Base-by-base conservation (phyloP, 2,329 filamentous ascomycete species). In the Paecilomyces dactylethromorphus region DNA sequence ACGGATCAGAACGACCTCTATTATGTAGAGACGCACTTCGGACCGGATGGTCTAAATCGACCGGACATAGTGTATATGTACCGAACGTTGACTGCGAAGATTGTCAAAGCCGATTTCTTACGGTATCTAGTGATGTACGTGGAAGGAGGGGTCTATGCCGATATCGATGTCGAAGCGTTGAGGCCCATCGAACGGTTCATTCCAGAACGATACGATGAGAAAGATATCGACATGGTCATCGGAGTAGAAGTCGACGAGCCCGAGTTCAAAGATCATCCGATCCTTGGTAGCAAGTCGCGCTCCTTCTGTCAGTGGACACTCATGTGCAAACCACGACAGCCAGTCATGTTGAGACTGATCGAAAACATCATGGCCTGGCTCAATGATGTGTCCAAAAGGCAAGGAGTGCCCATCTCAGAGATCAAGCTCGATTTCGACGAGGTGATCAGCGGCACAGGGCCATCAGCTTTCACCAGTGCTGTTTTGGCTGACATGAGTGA, bases 231-330 rank as follows among this genome's bases (percentile, higher is more conserved):
- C 64, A 83, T 90, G 79, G 83, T 90, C 21, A 82, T 90, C 26
- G 86, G 87, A 13, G 79, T 90, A 0, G 87, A 90, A 69, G 87
- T 90, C 59, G 87, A 90, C 66, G 82, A 89, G 71, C 87, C 87
- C 0, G 80, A 84, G 8, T 89, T 84, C 73, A 76, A 74, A 18
- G 73, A 84, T 55, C 87, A 90, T 68, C 80, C 84, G 1, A 85
- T 90, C 32, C 77, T 90, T 0, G 87, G 87, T 13, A 80, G 80
- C 54, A 90, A 90, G 72, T 89, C 84, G 39, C 78, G 80, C 63
- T 90, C 87, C 0, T 90, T 90, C 69, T 90, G 87, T 69, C 87
- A 90, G 67, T 90, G 87, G 87, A 90, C 87, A 0, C 88, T 90
- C 66, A 87, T 88, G 76, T 83, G 83, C 65, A 88, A 89, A 68